These are phyloP conservation scores for Hirsutella minnesotensis DNA, from an alignment of 2,329 filamentous ascomycete species.

Conservation along the genomic window DNA sequence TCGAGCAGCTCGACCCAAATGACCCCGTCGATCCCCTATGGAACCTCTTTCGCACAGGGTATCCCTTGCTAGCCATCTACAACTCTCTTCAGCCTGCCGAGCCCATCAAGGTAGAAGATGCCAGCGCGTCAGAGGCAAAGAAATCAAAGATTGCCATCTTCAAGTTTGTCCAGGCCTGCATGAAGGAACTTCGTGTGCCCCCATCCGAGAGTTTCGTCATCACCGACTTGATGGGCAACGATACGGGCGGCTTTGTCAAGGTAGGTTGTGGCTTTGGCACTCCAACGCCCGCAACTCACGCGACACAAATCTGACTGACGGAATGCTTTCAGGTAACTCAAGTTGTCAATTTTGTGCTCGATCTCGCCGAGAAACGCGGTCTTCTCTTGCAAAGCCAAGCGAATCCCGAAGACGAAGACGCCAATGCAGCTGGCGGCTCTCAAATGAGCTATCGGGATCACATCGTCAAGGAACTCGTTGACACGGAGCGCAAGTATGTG, in stretches of 20 bases:
- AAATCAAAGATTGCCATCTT: constrained; percentile 80
- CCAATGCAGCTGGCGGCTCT: constrained; percentile 38
- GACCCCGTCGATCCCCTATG: constrained; percentile 83
- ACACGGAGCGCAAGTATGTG: constrained; percentile 94
- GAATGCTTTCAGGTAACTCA: constrained; percentile 50
- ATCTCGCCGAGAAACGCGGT: constrained; percentile 69
- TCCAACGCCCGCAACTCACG: neutral
- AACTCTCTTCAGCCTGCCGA: constrained; percentile 67
- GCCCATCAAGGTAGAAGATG: constrained; percentile 55
- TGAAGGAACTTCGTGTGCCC: constrained; percentile 69
- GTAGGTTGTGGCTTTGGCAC: constrained; percentile 27
- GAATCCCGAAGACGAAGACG: constrained; percentile 41
- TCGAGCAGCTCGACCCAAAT: constrained; percentile 58
- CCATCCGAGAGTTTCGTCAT: constrained; percentile 83
- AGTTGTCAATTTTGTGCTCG: constrained; percentile 85
- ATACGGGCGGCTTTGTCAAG: constrained; percentile 96
- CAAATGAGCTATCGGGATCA: constrained; percentile 71
- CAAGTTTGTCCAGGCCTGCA: constrained; percentile 83
- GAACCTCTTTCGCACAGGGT: constrained; percentile 73
- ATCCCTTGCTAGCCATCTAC: constrained; percentile 79
- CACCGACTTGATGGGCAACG: constrained; percentile 80
- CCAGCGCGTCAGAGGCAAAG: constrained; percentile 53
- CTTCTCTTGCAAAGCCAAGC: constrained; percentile 53
- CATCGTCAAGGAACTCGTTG: constrained; percentile 82
- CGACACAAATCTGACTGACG: neutral